These are phyloP conservation scores for Solanum piurae DNA, from an alignment of 257 asterid genomes.

Conservation along the genomic window DNA sequence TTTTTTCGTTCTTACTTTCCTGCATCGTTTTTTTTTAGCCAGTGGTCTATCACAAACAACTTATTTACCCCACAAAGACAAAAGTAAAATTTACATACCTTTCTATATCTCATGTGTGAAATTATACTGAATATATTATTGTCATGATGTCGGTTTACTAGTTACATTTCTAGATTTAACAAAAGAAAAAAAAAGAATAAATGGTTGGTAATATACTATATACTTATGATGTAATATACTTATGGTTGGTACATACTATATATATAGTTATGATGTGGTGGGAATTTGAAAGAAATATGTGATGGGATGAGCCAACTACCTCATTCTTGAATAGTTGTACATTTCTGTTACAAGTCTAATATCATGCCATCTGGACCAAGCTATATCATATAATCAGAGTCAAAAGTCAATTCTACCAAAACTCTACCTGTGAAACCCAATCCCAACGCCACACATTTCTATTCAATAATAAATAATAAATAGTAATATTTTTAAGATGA, in stretches of 20 bases:
- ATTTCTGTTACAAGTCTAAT: neutral
- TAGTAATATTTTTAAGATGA: no score
- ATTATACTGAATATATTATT: neutral
- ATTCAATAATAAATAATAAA: no score
- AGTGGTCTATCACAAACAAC: neutral
- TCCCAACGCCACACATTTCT: neutral
- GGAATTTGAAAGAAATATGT: neutral
- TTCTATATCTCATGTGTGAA: neutral
- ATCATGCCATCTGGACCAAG: neutral
- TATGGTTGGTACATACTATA: neutral
- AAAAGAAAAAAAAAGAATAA: neutral
- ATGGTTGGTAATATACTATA: neutral
- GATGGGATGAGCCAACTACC: neutral
- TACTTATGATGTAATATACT: neutral
- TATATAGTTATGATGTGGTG: neutral
- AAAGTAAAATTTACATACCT: no score
- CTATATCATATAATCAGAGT: neutral
- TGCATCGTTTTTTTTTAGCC: neutral
- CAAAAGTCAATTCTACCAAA: neutral
- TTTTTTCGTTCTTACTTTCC: neutral
- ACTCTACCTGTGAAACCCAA: neutral
- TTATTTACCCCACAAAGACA: no score
- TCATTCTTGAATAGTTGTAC: neutral
- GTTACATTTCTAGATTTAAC: neutral
- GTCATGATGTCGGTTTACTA: neutral